phyloP scores from a whole-genome alignment of 352 stramenopile species.

The Phytophthora vignae region DNA sequence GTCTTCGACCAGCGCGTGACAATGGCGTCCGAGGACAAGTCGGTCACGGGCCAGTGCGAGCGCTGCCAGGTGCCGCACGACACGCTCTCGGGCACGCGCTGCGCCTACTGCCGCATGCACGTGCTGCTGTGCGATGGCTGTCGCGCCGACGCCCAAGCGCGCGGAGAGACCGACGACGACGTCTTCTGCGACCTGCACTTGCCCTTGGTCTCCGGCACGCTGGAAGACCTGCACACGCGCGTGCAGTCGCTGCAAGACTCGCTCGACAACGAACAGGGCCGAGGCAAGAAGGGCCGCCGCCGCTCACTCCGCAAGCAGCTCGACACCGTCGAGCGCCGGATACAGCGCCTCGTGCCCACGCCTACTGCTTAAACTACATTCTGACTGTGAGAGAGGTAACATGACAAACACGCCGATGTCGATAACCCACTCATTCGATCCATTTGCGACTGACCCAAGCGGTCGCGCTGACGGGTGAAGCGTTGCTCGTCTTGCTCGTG shows the following conservation, averaged over 20 bases:
- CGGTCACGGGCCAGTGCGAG: constrained; percentile 71
- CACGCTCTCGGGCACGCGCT: constrained; percentile 66
- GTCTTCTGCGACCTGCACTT: constrained; percentile 71
- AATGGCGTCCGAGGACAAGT: constrained; percentile 60
- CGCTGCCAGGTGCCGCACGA: constrained; percentile 70
- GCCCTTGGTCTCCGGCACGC: constrained; percentile 53
- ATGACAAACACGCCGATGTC: constrained; percentile 29
- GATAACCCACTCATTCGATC: constrained; percentile 12
- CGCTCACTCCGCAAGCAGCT: constrained; percentile 85
- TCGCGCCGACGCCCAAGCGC: constrained; percentile 10
- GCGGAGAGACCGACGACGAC: constrained; percentile 35
- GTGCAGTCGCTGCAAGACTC: constrained; percentile 39
- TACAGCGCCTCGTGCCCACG: constrained; percentile 44
- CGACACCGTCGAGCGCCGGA: constrained; percentile 69
- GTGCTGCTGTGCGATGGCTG: constrained; percentile 77
- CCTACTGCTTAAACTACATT: constrained; percentile 19
- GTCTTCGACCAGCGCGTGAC: constrained; percentile 87
- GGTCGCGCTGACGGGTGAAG: constrained; percentile 18
- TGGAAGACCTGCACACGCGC: constrained; percentile 48
- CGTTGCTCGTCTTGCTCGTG: constrained; percentile 11
- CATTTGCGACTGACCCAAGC: constrained; percentile 21
- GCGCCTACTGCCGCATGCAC: constrained; percentile 82
- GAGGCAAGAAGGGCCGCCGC: constrained; percentile 67
- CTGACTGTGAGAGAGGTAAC: constrained; percentile 11
- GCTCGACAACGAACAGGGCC: constrained; percentile 49